Conservation (phyloP, 108 stramenopile species). For the Parietichytrium sp. region DNA sequence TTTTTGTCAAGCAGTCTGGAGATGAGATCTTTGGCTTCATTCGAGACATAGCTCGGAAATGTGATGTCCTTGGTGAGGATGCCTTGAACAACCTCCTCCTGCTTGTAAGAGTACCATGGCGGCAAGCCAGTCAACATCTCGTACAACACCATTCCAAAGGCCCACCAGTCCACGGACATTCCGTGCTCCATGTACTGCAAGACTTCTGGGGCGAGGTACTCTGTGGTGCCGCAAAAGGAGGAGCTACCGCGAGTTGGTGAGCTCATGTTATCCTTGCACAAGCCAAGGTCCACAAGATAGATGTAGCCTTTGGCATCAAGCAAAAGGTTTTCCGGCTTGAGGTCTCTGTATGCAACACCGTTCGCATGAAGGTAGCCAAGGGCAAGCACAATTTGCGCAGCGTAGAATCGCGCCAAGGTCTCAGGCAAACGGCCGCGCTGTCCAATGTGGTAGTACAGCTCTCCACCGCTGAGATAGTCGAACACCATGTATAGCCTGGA, state of each 20-base stretch:
- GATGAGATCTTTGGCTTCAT: conserved; percentile 21
- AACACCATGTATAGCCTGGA: conserved; percentile 64
- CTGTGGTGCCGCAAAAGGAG: conserved; percentile 63
- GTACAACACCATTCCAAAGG: conserved; percentile 81
- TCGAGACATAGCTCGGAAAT: conserved; percentile 8
- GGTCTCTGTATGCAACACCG: conserved; percentile 89
- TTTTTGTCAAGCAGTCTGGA: conserved; percentile 80
- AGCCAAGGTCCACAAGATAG: conserved; percentile 65
- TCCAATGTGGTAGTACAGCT: conserved; percentile 64
- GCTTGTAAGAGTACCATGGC: conserved; percentile 79
- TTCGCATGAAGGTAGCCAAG: conserved; percentile 69
- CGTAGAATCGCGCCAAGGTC: conserved; percentile 62
- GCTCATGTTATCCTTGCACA: conserved; percentile 48
- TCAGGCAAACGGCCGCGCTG: conserved; percentile 63
- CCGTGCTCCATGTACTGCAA: conserved; percentile 86
- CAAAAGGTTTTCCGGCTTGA: conserved; percentile 72
- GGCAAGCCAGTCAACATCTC: conserved; percentile 93
- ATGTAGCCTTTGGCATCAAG: conserved; percentile 63
- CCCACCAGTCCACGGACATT: conserved; percentile 95
- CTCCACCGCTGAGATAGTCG: conserved; percentile 63
- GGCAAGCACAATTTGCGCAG: conserved; percentile 66
- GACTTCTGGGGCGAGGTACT: conserved; percentile 81
- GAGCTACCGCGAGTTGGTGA: conserved; percentile 43
- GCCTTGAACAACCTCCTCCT: conserved; percentile 87
- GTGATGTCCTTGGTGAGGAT: conserved; percentile 66